These are phyloP conservation scores for Boechera retrofracta DNA, from an alignment of 345 rosid species.

Conservation along the genomic window DNA sequence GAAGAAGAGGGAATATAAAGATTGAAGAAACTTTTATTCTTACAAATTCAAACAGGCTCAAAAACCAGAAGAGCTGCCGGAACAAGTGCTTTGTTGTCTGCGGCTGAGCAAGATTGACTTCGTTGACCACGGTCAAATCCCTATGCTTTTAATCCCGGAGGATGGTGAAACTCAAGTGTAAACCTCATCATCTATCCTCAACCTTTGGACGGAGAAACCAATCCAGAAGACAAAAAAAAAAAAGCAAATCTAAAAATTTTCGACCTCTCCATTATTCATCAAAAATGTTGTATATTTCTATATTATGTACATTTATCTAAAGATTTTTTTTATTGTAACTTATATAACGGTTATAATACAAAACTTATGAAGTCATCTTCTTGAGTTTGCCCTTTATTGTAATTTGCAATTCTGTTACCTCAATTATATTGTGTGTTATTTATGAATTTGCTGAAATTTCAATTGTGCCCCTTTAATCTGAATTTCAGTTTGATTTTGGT, in stretches of 20 bases:
- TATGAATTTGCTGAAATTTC: not conserved
- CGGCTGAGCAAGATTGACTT: constrained; percentile 88
- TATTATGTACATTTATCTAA: constrained; percentile 11
- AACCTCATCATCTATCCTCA: not conserved
- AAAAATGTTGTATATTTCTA: constrained; percentile 32
- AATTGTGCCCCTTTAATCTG: not conserved
- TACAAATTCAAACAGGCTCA: constrained; percentile 66
- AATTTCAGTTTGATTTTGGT: not conserved
- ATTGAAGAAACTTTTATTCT: not conserved
- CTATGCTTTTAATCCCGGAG: constrained; percentile 55
- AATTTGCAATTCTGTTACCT: constrained; percentile 25
- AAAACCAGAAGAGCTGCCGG: constrained; percentile 91
- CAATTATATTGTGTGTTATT: constrained; percentile 20
- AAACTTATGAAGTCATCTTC: constrained; percentile 40
- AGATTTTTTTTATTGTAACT: not conserved
- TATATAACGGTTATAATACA: constrained; percentile 7
- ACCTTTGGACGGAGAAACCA: constrained; percentile 34
- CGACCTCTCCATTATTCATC: not conserved
- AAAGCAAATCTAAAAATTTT: not conserved
- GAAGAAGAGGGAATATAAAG: not conserved
- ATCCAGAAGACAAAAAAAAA: not conserved
- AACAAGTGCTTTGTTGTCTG: constrained; percentile 78
- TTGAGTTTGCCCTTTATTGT: constrained; percentile 39
- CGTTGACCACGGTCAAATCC: constrained; percentile 73
- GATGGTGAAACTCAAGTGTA: constrained; percentile 47